Base-by-base conservation (phyloP, 73 alveolate species). In the Tetrahymena malaccensis region DNA sequence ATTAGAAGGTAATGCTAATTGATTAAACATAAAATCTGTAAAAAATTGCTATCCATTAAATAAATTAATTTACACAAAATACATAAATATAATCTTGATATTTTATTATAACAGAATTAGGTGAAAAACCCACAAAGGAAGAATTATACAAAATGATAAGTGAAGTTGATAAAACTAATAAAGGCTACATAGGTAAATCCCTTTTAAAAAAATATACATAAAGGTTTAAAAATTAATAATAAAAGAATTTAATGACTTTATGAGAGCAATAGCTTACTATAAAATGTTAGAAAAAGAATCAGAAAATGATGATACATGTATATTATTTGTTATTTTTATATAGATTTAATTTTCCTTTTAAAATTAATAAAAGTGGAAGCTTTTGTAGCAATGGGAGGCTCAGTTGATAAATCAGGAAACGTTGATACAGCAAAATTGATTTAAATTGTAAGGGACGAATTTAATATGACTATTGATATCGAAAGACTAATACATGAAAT, bases 331-430 rank as follows among this genome's bases (percentile, higher is more conserved):
- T 43, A 93, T 96, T 25, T 95, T 56, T 55, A 96, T 35, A 35
- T 4, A 4, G 10, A 35, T 6, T 6, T 35, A 35, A 35, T 35
- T 35, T 35, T 6, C 6, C 43, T 35, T 6, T 35, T 96, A 55
- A 94, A 94, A 31, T 83, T 85, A 55, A 96, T 95, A 85, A 58
- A 57, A 95, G 95, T 98, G 56, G 99, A 98, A 94, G 99, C 99
- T 34, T 99, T 98, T 97, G 99, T 98, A 40, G 99, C 99, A 33
- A 94, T 99, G 97, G 99, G 99, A 27, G 99, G 99, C 11, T 95
- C 97, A 85, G 98, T 97, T 25, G 99, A 98, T 94, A 97, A 97
- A 94, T 98, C 97, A 93, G 99, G 99, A 13, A 96, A 94, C 40
- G 98, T 99, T 25, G 98, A 98, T 94, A 98, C 99, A 10, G 96